Evolutionary conservation across 2,329 filamentous ascomycete genomes (phyloP), one percentile per base, ranked within the genome.

Genomic region (Cladobotryum mycophilum): DNA sequence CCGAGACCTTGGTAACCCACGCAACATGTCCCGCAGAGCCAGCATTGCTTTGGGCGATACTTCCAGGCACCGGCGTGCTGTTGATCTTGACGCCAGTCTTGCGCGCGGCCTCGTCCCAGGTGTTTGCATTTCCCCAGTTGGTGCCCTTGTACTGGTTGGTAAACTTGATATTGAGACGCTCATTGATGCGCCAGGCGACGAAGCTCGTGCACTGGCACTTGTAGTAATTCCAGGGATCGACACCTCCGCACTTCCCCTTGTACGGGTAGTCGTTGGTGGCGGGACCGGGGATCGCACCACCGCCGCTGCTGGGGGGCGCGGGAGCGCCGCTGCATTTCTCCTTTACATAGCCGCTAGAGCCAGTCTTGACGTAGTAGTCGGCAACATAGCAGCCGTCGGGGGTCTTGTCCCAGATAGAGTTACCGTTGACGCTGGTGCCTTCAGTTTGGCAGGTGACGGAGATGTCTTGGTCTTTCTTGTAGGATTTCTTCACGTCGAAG

Each of bases 121-220:
- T 44, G 41, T 58, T 58, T 42, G 57, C 57, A 25, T 59, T 56
- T 36, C 57, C 57, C 55, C 54, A 59, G 41, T 50, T 34, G 11
- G 44, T 40, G 41, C 55, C 57, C 51, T 59, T 56, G 47, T 55
- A 59, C 20, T 45, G 44, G 50, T 58, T 59, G 52, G 46, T 35
- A 45, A 59, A 59, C 50, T 57, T 57, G 49, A 58, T 49, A 34
- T 51, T 50, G 13, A 56, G 37, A n/a, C 52, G 50, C 42, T 56
- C 47, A 47, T 57, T 59, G 47, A 59, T 52, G 44, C 57, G 57
- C 45, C 51, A 59, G 15, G 57, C 57, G 18, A 57, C 57, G 47
- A 59, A 59, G 48, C 55, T 57, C 37, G 54, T 55, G 53, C 55
- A 57, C 40, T 56, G 50, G 52, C 55, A 59, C 44, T 53, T 56